Evolutionary conservation across 2,329 filamentous ascomycete genomes (phyloP), one percentile per base, ranked within the genome.

Genomic region (Aspergillus fijiensis): DNA sequence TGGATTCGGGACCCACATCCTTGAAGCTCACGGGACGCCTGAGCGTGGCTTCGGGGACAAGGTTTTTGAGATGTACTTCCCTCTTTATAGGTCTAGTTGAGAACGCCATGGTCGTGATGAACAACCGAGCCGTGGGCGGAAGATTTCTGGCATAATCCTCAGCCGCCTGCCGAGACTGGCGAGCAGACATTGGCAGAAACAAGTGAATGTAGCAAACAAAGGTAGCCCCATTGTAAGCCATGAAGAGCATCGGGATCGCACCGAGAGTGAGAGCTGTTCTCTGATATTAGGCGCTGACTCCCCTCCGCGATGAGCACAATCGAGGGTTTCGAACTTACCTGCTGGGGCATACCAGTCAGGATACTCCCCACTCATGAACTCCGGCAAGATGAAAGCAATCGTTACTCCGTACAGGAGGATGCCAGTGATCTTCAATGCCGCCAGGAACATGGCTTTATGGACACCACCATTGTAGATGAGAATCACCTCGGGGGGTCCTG

Each of bases 391-490:
- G 27, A 91, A 76, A 55, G 88, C 76, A 64, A 81, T 82, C 68
- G 90, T 90, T 66, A 89, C 85, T 23, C 82, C 82, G 58, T 89
- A 88, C 45, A 90, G 74, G 62, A 92, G 85, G 47, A 95, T 81
- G 3, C 88, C 88, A 1, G 87, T 87, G 58, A 94, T 77, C 69
- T 92, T 91, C 63, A 90, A 74, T 70, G 87, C 84, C 52, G 88
- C 89, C 50, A 94, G 77, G 65, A 89, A 88, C 6, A 87, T 85
- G 31, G 85, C 88, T 60, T 85, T 83, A 9, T 82, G 82, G 0
- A 85, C 88, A 55, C 91, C 90, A 56, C 87, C 87, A 76, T 92
- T 89, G 74, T 91, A 96, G 63, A 96, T 84, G 66, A 92, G 82
- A 29, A 93, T 72, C 50, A 72, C 70, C 53, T 78, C 75, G 45